Base-by-base conservation (phyloP, 257 asterid species). In the Mentha longifolia region DNA sequence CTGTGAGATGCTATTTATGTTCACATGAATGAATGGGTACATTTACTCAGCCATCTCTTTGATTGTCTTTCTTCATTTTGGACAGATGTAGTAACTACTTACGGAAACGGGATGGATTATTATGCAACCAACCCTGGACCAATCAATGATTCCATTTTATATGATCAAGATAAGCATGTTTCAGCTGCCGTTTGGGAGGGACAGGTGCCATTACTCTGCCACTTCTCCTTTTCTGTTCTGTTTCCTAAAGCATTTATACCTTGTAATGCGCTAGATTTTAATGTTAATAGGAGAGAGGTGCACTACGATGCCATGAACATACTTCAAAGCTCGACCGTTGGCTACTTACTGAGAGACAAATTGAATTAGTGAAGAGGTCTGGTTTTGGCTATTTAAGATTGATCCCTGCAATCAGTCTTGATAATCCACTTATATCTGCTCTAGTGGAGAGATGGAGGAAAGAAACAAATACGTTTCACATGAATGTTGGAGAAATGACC, bases 381-480 rank as follows among this genome's bases (percentile, higher is more conserved):
- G 96, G 97, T 65, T 91, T 91, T 82, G 95, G 95, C 61, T 83
- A 80, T 73, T 73, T 91, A 71, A 88, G 97, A 76, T 73, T 87
- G 74, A 86, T 91, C 72, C 96, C 97, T 5, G 89, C 97, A 55
- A 77, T 81, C 13, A 81, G 81, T 72, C 85, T 81, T 76, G 98
- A 95, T 82, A 92, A 95, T 68, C 98, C 99, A 25, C 97, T 95
- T 72, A 95, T 95, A 67, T 92, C 98, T 56, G 92, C 99, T 11
- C 79, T 95, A 17, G 98, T 90, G 37, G 99, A 95, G 86, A 83
- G 99, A 80, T 92, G 97, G 98, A 88, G 99, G 79, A 92, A 88
- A 77, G 98, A 95, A 81, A 92, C 96, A 4, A 92, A 95, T 80
- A 92, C 98, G 46, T 95, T 95, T 76, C 97, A 95, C 77, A 82